phyloP scores from a whole-genome alignment of 1,139 yeast genomes.

The Debaryomycetaceae sp. region DNA sequence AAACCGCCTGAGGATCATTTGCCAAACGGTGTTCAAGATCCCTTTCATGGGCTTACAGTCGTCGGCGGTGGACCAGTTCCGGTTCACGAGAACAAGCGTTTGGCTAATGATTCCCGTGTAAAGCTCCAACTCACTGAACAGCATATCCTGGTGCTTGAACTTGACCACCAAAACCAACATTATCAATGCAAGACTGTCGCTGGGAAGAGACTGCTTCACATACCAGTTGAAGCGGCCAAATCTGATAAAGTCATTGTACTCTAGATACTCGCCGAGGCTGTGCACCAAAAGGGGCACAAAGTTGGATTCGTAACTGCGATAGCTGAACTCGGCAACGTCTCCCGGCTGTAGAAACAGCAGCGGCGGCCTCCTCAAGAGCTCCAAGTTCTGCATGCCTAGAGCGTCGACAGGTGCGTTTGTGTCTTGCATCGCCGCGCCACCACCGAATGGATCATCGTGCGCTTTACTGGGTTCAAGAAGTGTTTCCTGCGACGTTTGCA shows the following conservation, averaged over 20 bases:
- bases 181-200: slow-evolving; percentile 46
- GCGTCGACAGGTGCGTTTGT: too few species aligned
- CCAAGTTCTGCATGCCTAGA: neutral
- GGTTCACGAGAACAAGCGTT: slow-evolving; percentile 30
- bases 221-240: slow-evolving; percentile 51
- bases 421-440: too few species aligned
- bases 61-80: slow-evolving; percentile 39
- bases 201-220: slow-evolving; percentile 45
- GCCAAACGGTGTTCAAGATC: slow-evolving; percentile 34
- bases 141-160: slow-evolving; percentile 34
- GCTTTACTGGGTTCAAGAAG: neutral
- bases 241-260: slow-evolving; percentile 36
- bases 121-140: slow-evolving; percentile 17
- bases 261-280: slow-evolving; percentile 42
- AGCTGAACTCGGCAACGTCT: slow-evolving; percentile 27
- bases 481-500: neutral
- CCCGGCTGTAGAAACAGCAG: slow-evolving; percentile 5
- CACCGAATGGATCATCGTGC: too few species aligned
- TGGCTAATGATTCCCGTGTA: slow-evolving; percentile 32
- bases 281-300: slow-evolving; percentile 49
- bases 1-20: slow-evolving; percentile 28
- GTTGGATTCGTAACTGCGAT: slow-evolving; percentile 41
- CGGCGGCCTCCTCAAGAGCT: too few species aligned
- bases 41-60: slow-evolving; percentile 37
- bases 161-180: slow-evolving; percentile 44